Evolutionary conservation across 352 stramenopile species (phyloP).

Genomic region (Globisporangium ultimum): DNA sequence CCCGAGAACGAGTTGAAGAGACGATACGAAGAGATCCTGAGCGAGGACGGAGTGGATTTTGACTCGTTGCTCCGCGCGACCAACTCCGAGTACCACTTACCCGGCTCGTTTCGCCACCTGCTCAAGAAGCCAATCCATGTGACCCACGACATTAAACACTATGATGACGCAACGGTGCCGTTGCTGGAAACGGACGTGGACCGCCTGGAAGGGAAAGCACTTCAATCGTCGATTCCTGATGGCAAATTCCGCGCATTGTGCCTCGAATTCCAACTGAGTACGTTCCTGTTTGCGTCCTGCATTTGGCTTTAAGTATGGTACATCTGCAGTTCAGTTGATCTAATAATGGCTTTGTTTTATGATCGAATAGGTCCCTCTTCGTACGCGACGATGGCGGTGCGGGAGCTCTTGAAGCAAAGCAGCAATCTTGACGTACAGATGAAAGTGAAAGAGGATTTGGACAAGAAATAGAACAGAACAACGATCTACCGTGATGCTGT

Average conservation of each 20-base stretch:
- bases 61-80: constrained; percentile 51
- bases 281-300: constrained; percentile 1
- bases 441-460: constrained; percentile 32
- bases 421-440: constrained; percentile 72
- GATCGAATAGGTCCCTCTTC: constrained; percentile 59
- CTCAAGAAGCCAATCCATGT: constrained; percentile 89
- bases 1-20: constrained; percentile 81
- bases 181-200: constrained; percentile 95
- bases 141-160: constrained; percentile 89
- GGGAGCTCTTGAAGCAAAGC: constrained; percentile 95
- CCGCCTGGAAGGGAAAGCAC: constrained; percentile 32
- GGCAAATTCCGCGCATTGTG: constrained; percentile 68
- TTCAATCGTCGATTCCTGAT: constrained; percentile 48
- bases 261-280: constrained; percentile 78
- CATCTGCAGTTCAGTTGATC: too few relatives aligned
- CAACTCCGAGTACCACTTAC: constrained; percentile 90
- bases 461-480: background rate
- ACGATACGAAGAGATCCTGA: constrained; percentile 62
- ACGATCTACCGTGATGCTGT: too few relatives aligned
- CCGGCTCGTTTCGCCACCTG: constrained; percentile 93
- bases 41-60: constrained; percentile 67
- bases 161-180: constrained; percentile 89
- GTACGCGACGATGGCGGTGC: constrained; percentile 93
- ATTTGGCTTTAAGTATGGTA: background rate
- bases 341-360: constrained; percentile 14